A percentile compares a stretch with the other conserved stretches of the same genome.
Evolutionary conservation across 805 yeast species (phyloP).

Genomic region (Candida pseudofarinosa): DNA sequence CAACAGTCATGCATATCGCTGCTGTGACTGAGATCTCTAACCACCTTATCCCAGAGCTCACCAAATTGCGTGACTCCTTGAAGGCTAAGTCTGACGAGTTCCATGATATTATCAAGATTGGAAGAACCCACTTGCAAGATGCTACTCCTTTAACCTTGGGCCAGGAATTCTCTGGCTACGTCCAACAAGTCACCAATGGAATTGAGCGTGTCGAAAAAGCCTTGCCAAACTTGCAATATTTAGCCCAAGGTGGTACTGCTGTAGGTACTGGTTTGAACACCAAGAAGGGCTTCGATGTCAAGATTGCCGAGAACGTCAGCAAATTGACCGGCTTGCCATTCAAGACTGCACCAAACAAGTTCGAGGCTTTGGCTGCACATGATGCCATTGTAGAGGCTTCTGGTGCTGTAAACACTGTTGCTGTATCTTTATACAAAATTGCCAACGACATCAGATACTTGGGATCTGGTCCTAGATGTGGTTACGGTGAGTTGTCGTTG

Average conservation of each 20-base stretch:
- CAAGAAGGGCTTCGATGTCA: slow-evolving; percentile 79
- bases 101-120: slow-evolving; percentile 87
- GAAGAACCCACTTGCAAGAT: slow-evolving; percentile 98
- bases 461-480: slow-evolving; percentile 99
- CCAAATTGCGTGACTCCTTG: slow-evolving; percentile 73
- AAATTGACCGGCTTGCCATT: slow-evolving; percentile 84
- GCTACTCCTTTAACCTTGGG: slow-evolving; percentile 98
- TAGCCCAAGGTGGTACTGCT: slow-evolving; percentile 99
- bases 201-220: slow-evolving; percentile 76
- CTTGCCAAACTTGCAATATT: slow-evolving; percentile 69
- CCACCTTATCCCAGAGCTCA: slow-evolving; percentile 75
- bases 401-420: slow-evolving; percentile 94
- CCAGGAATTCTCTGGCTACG: slow-evolving; percentile 97
- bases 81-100: slow-evolving; percentile 79
- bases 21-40: slow-evolving; percentile 85
- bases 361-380: slow-evolving; percentile 98
- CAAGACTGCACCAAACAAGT: slow-evolving; percentile 96
- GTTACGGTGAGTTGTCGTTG: slow-evolving; percentile 90
- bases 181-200: slow-evolving; percentile 88
- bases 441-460: slow-evolving; percentile 97
- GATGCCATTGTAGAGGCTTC: slow-evolving; percentile 97
- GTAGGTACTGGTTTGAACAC: slow-evolving; percentile 99
- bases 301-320: slow-evolving; percentile 82
- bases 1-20: slow-evolving; percentile 99
- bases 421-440: slow-evolving; percentile 89